Base-by-base conservation (phyloP, 1,284 basidiomycete species). In the Sporisorium graminicola region DNA sequence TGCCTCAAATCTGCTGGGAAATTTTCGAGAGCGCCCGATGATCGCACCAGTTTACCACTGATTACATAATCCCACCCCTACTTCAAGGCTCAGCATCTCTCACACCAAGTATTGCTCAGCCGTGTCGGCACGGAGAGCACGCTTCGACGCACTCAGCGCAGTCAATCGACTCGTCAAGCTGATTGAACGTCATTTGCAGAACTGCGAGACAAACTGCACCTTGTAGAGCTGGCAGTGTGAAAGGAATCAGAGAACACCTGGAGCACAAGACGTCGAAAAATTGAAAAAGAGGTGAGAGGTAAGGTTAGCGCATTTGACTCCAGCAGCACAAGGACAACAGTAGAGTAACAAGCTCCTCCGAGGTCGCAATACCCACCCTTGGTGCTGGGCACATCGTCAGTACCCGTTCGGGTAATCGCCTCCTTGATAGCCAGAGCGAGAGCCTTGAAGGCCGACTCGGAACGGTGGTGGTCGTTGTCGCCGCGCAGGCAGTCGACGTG, bases 381-480 rank as follows among this genome's bases (percentile, higher is more conserved):
- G 9, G 97, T 99, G 85, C 94, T 96, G 3, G 97, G 97, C 22
- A 99, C 91, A 75, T 99, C 97, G 81, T 91, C 89, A 16, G 92
- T 90, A 7, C 95, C 95, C 0, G 96, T 99, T 75, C 89, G 89
- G 82, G 94, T 91, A 72, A 97, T 93, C 18, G 97, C 97, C 87
- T 98, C 91, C 77, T 93, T 91, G 81, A 99, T 95, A 5, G 97
- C 97, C 20, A 99, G 88, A 0, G 96, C 97, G 27, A 98, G 87
- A 0, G 96, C 96, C 87, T 99, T 99, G 90, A 99, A 99, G 7
- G 95, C 94, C 5, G 95, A 94, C 87, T 99, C 97, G 35, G 95
- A 91, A 68, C 96, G 95, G 87, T 99, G 97, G 86, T 99, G 97
- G 86, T 99, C 97, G 87, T 99, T 99, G 80, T 94, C 92, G 55